Evolutionary conservation across 805 yeast species (phyloP), one percentile per base, ranked within the genome.

Genomic region (Pichia pseudocactophila): DNA sequence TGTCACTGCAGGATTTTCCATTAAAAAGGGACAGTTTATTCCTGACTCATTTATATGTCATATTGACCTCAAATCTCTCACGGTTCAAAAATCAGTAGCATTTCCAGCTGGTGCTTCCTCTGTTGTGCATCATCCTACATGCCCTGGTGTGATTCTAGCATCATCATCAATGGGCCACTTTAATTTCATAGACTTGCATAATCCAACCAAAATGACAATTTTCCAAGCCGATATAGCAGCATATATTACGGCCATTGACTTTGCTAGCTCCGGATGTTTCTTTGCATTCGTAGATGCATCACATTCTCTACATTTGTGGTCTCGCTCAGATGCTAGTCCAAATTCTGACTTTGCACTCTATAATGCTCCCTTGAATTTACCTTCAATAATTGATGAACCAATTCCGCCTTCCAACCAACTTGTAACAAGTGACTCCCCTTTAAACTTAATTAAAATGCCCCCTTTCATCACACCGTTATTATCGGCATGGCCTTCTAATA

Each of bases 101-200:
- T 87, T 88, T 54, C 88, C 92, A 1, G 81, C 88, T 0, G 97
- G 97, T 11, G 96, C 97, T 1, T 71, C 83, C 9, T 83, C 74
- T 56, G 92, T 82, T 1, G 71, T 83, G 38, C 69, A 90, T 47
- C 97, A 90, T 63, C 97, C 97, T 7, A 82, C 83, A 46, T 57
- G 88, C 39, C 83, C 96, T 6, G 82, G 84, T 31, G 78, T 82
- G 30, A 75, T 87, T 36, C 59, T 87, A 4, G 78, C 85, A 7
- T 82, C 86, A 0, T 82, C 96, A 0, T 70, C 70, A 17, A 61
- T 74, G 18, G 97, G 97, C 15, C 90, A 87, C 46, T 66, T 92
- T 44, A 95, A 88, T 55, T 81, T 88, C 50, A 73, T 87, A 20
- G 97, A 92, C 59, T 73, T 84, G 52, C 78, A 76, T 46, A 85